These are phyloP conservation scores for Bipolaris victoriae DNA, from an alignment of 2,329 filamentous ascomycete species.

Conservation along the genomic window DNA sequence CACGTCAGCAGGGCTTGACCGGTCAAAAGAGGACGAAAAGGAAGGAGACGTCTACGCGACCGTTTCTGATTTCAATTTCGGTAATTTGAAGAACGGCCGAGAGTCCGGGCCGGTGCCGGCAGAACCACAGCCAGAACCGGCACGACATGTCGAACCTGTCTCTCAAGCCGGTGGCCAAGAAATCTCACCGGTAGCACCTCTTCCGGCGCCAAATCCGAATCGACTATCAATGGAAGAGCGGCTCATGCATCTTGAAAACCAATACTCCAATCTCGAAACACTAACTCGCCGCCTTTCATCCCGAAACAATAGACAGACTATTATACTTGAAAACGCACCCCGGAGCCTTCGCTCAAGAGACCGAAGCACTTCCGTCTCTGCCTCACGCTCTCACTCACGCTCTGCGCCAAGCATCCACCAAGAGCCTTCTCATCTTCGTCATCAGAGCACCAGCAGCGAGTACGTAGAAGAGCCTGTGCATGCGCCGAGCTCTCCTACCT, in stretches of 20 bases:
- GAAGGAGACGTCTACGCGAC: slow-evolving; percentile 21
- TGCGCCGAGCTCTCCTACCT: slow-evolving; percentile 20
- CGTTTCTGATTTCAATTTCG: slow-evolving; percentile 47
- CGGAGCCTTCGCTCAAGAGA: slow-evolving; percentile 42
- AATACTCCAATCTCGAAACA: slow-evolving; percentile 37
- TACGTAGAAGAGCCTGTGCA: slow-evolving; percentile 13
- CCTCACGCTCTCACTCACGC: slow-evolving; percentile 18
- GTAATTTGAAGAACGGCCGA: slow-evolving; percentile 35
- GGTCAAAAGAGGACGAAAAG: slow-evolving; percentile 2
- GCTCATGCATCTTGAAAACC: slow-evolving; percentile 41
- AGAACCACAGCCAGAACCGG: slow-evolving; percentile 15
- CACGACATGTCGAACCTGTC: slow-evolving; percentile 14
- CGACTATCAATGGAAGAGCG: slow-evolving; percentile 45
- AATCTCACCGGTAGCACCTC: slow-evolving; percentile 18
- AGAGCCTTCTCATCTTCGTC: slow-evolving; percentile 21
- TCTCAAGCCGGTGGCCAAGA: slow-evolving; percentile 11
- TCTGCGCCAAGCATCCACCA: slow-evolving; percentile 27
- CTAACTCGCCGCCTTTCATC: slow-evolving; percentile 43
- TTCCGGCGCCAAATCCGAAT: slow-evolving; percentile 19
- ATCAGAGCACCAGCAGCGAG: slow-evolving; percentile 23
- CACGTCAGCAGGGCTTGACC: slow-evolving; percentile 10
- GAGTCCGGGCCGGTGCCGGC: slow-evolving; percentile 22
- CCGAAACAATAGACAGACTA: slow-evolving; percentile 46
- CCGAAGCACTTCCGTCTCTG: slow-evolving; percentile 38
- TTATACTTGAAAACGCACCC: slow-evolving; percentile 48